These are phyloP conservation scores for Lippia alba DNA, from an alignment of 305 asterid species.

Conservation along the genomic window DNA sequence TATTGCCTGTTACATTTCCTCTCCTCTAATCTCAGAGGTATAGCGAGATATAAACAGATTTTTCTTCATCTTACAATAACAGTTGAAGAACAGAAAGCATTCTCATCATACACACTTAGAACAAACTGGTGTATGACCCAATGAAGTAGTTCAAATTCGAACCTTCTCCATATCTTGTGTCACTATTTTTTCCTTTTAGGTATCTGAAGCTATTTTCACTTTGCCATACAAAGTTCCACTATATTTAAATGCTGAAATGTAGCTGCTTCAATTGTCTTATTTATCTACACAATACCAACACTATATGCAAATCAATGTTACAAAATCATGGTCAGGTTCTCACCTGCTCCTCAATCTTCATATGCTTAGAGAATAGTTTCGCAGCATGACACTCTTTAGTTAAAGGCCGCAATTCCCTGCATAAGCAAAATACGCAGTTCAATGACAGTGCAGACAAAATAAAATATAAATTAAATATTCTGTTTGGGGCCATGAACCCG, in stretches of 20 bases:
- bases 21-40: slow-evolving; percentile 1
- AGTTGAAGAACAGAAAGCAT: background rate
- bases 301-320: slow-evolving; percentile 24
- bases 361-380: slow-evolving; percentile 91
- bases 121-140: background rate
- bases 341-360: slow-evolving; percentile 98
- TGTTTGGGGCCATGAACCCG: slow-evolving; percentile 7
- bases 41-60: background rate
- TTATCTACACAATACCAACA: slow-evolving; percentile 15
- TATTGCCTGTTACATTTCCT: slow-evolving; percentile 11
- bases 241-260: background rate
- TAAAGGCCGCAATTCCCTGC: slow-evolving; percentile 77
- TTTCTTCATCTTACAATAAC: background rate
- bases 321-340: slow-evolving; percentile 8
- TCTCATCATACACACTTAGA: background rate
- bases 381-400: slow-evolving; percentile 92
- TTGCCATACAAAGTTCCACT: slow-evolving; percentile 3
- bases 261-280: slow-evolving; percentile 18
- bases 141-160: background rate
- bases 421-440: slow-evolving; percentile 31
- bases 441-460: slow-evolving; percentile 21
- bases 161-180: background rate
- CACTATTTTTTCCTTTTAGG: too few species aligned
- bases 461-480: background rate
- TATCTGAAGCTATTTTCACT: background rate